These are phyloP conservation scores for Penicillium cataractarum DNA, from an alignment of 495 filamentous ascomycete species.

Conservation along the genomic window DNA sequence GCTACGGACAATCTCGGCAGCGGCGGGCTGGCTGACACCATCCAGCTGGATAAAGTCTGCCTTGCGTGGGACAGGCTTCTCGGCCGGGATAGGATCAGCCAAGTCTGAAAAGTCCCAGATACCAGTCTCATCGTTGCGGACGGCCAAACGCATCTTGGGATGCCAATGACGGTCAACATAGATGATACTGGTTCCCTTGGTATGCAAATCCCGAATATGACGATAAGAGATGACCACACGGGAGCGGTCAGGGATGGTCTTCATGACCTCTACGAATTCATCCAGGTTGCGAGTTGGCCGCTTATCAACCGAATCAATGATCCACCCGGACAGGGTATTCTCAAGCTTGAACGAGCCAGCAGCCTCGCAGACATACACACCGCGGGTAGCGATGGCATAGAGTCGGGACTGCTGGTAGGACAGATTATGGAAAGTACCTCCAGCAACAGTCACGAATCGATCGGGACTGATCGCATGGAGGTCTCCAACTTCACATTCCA, in stretches of 20 bases:
- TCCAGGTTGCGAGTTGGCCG: slow-evolving; percentile 84
- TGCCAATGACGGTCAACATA: slow-evolving; percentile 95
- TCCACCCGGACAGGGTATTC: slow-evolving; percentile 86
- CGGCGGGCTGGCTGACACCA: slow-evolving; percentile 84
- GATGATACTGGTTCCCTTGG: slow-evolving; percentile 87
- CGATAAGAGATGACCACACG: slow-evolving; percentile 94
- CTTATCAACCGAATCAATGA: slow-evolving; percentile 90
- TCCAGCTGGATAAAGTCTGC: slow-evolving; percentile 91
- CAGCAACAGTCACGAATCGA: slow-evolving; percentile 90
- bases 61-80: slow-evolving; percentile 68
- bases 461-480: slow-evolving; percentile 95
- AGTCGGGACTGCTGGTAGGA: slow-evolving; percentile 96
- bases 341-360: slow-evolving; percentile 95
- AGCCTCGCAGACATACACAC: slow-evolving; percentile 94
- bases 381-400: slow-evolving; percentile 87
- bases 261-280: slow-evolving; percentile 90
- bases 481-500: slow-evolving; percentile 85
- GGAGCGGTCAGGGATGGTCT: slow-evolving; percentile 81
- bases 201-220: slow-evolving; percentile 93
- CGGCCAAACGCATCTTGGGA: slow-evolving; percentile 88
- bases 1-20: slow-evolving; percentile 87
- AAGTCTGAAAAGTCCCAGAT: slow-evolving; percentile 94
- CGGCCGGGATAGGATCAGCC: slow-evolving; percentile 74
- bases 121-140: slow-evolving; percentile 87
- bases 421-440: slow-evolving; percentile 90